Base-by-base conservation (phyloP, 1,139 yeast genomes). In the Candida sanyaensis region DNA sequence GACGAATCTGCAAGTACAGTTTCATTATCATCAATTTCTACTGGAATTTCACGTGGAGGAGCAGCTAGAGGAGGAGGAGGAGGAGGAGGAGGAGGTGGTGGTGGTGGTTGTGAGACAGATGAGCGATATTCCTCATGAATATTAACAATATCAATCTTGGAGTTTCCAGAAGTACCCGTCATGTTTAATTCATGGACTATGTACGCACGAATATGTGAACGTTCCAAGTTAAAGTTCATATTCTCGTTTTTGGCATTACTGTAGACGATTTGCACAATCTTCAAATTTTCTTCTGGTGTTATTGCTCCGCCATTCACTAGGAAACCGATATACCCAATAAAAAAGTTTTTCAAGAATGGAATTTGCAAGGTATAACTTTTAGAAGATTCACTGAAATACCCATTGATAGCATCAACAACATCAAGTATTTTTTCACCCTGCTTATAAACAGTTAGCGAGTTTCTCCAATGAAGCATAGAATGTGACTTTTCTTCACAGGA, bases 1-100 rank as follows among this genome's bases (percentile, higher is more conserved):
- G 77, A 72, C 1, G 77, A 71, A 46, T 65, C 68, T 1, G 76
- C 77, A n/a, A 70, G 41, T 1, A 70, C 74, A 1, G 77, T 73
- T 43, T 67, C 77, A 53, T 71, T 71, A 41, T 73, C 77, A 50
- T 71, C 77, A n/a, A 57, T 61, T 3, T 51, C 49, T 12, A 17
- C 37, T 8, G 38, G 23, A 6, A 13, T 38, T 5, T 37, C 32
- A 10, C 10, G 33, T n/a, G 11, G 24, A 6, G 28, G 29, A 3
- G 11, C 24, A 5, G 21, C 3, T 3, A 3, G 21, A 17, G 21
- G 21, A 17, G 21, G 21, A 17, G 21, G 21, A 2, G 21, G 21
- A 17, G 21, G 21, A 17, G 21, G 21, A 2, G 21, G 21, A 2
- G 21, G 21, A 17, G 21, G 21, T 2, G 21, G 21, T n/a, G n/a